These are phyloP conservation scores for Boletus rufocinnamomeus DNA, from an alignment of 768 basidiomycete species.

Conservation along the genomic window DNA sequence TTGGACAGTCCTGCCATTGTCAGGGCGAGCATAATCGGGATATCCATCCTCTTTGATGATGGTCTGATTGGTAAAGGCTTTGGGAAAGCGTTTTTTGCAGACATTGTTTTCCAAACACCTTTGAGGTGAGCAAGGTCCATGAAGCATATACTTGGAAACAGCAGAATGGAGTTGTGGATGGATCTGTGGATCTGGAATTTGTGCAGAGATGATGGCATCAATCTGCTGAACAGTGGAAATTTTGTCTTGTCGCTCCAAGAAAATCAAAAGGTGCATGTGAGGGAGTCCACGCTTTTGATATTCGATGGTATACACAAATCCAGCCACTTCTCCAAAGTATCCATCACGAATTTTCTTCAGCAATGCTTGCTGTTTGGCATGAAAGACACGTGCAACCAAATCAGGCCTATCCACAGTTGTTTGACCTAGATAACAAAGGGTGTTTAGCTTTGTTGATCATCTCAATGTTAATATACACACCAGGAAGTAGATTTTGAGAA, in stretches of 20 bases:
- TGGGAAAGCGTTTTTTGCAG: neutral
- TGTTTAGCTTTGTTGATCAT: neutral
- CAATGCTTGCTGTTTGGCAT: conserved; percentile 41
- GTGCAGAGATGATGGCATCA: neutral
- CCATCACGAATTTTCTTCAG: conserved; percentile 40
- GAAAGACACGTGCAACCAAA: conserved; percentile 47
- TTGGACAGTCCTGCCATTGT: neutral
- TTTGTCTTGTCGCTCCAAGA: neutral
- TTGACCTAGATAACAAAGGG: conserved; percentile 29
- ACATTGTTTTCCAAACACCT: neutral
- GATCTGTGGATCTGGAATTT: neutral
- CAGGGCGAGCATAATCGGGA: neutral
- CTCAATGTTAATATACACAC: conserved; percentile 7
- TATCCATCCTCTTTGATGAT: neutral
- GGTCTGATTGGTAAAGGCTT: neutral
- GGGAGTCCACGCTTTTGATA: neutral
- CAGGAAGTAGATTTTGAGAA: conserved; percentile 36
- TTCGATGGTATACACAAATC: conserved; percentile 52
- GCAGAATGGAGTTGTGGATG: neutral
- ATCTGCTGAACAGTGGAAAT: neutral
- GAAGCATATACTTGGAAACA: neutral
- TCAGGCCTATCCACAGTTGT: conserved; percentile 47
- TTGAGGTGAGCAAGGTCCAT: neutral
- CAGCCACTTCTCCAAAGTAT: conserved; percentile 45
- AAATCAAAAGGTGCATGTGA: neutral